Percentiles rank a stretch among this genome's conserved stretches.
Conservation (phyloP, 2,329 filamentous ascomycete species). For the Intubia oerlemansii region DNA sequence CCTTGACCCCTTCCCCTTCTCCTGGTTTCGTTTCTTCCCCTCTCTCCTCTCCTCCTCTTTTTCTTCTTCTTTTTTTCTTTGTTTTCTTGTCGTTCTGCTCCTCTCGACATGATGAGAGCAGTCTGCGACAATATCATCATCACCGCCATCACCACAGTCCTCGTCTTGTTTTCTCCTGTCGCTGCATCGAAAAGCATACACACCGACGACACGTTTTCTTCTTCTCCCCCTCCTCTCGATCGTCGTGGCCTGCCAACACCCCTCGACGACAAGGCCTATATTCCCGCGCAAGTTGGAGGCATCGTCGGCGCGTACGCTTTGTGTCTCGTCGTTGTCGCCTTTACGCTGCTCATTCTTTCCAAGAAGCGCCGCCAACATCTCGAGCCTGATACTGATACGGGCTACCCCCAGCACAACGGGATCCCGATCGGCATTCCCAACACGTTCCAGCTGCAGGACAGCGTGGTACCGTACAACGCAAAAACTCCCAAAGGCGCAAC, state of each 20-base stretch:
- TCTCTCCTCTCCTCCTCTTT: not conserved
- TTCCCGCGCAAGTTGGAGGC: constrained; percentile 66
- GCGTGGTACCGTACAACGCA: constrained; percentile 10
- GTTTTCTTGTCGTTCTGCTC: constrained; percentile 6
- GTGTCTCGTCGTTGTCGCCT: constrained; percentile 52
- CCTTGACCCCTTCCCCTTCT: not conserved
- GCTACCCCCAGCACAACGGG: too few relatives aligned
- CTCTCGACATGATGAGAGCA: constrained; percentile 19
- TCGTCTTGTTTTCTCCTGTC: not conserved
- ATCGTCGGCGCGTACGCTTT: constrained; percentile 69
- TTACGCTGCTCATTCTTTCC: constrained; percentile 38
- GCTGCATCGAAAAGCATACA: too few relatives aligned
- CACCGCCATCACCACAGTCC: constrained; percentile 1
- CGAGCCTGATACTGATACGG: too few relatives aligned
- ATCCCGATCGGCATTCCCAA: constrained; percentile 11
- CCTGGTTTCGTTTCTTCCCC: not conserved
- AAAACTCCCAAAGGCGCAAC: too few relatives aligned
- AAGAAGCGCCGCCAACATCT: constrained; percentile 32
- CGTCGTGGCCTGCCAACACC: constrained; percentile 16
- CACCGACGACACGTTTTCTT: constrained; percentile 10
- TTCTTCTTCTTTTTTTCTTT: too few relatives aligned
- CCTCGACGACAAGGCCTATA: constrained; percentile 36
- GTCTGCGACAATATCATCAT: constrained; percentile 12
- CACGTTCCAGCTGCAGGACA: constrained; percentile 9
- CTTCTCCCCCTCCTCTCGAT: constrained; percentile 10